phyloP scores from a whole-genome alignment of 148 eudicot species.

The Vaccinium vitisidaea region DNA sequence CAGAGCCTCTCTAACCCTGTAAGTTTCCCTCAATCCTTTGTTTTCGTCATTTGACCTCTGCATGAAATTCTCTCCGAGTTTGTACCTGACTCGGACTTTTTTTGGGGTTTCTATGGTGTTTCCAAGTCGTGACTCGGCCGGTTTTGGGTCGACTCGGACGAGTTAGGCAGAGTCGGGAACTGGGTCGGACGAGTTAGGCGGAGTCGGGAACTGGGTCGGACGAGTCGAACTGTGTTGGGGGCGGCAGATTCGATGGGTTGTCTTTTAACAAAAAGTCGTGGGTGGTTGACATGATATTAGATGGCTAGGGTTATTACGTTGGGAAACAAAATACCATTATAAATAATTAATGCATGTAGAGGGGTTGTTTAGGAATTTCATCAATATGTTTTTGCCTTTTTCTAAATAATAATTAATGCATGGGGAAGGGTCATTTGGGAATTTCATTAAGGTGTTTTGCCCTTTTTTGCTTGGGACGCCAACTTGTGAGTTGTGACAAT shows the following conservation, averaged over 20 bases:
- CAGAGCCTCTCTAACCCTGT: constrained; percentile 29
- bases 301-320: neutral
- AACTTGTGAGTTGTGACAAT: neutral
- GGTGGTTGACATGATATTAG: too few relatives aligned
- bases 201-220: neutral
- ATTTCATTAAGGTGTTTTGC: too few relatives aligned
- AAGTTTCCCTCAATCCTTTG: constrained; percentile 22
- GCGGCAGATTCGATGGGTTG: neutral
- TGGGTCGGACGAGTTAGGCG: neutral
- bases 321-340: too few relatives aligned
- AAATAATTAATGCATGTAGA: neutral
- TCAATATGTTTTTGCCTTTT: neutral
- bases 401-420: too few relatives aligned
- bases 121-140: neutral
- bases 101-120: neutral
- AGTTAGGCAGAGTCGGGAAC: neutral
- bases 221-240: neutral
- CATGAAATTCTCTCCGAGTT: constrained; percentile 8
- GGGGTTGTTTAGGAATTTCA: constrained; percentile 2
- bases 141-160: neutral
- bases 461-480: neutral
- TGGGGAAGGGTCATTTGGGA: too few relatives aligned
- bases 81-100: constrained; percentile 10
- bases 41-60: neutral
- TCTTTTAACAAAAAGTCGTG: too few relatives aligned